Conservation (phyloP, 2,329 filamentous ascomycete genomes). For the Lasiodiplodia citricola region DNA sequence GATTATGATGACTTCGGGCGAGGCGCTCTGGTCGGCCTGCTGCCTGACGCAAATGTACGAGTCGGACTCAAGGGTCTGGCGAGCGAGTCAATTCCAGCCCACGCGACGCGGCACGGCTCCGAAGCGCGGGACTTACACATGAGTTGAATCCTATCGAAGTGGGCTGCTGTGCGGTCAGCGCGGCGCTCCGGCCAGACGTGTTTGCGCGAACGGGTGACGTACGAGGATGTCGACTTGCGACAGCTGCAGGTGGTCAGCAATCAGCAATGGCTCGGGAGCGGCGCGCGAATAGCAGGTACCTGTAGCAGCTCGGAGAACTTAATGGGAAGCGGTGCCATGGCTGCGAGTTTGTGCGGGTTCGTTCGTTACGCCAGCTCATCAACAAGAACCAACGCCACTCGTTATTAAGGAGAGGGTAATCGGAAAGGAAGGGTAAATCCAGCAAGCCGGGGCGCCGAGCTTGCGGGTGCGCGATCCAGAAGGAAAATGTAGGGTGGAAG, state of each 20-base stretch:
- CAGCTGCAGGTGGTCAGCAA: slow-evolving; percentile 42
- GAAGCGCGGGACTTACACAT: slow-evolving; percentile 65
- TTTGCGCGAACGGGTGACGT: slow-evolving; percentile 35
- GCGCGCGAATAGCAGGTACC: slow-evolving; percentile 51
- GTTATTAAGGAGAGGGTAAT: slow-evolving; percentile 32
- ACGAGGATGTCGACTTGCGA: slow-evolving; percentile 56
- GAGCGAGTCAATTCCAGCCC: slow-evolving; percentile 29
- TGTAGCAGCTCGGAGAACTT: slow-evolving; percentile 92
- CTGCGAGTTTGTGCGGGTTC: slow-evolving; percentile 41
- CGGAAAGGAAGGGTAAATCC: slow-evolving; percentile 40
- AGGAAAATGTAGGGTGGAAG: slow-evolving; percentile 17
- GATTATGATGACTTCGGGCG: slow-evolving; percentile 94
- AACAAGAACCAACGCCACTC: slow-evolving; percentile 28
- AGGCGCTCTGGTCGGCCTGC: slow-evolving; percentile 74
- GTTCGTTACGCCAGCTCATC: slow-evolving; percentile 45
- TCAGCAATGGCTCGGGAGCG: slow-evolving; percentile 36
- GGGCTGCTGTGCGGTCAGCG: slow-evolving; percentile 55
- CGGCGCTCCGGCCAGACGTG: slow-evolving; percentile 26
- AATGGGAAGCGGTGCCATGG: slow-evolving; percentile 78
- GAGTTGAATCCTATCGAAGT: slow-evolving; percentile 84
- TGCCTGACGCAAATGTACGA: slow-evolving; percentile 95
- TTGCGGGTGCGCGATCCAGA: slow-evolving; percentile 24
- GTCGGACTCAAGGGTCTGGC: slow-evolving; percentile 95
- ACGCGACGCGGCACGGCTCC: neutral
- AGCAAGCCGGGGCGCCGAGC: slow-evolving; percentile 27